Percentiles rank a stretch among this genome's conserved stretches.
phyloP scores from a whole-genome alignment of 2,329 filamentous ascomycete species.

The Ceratocystis huliohia region DNA sequence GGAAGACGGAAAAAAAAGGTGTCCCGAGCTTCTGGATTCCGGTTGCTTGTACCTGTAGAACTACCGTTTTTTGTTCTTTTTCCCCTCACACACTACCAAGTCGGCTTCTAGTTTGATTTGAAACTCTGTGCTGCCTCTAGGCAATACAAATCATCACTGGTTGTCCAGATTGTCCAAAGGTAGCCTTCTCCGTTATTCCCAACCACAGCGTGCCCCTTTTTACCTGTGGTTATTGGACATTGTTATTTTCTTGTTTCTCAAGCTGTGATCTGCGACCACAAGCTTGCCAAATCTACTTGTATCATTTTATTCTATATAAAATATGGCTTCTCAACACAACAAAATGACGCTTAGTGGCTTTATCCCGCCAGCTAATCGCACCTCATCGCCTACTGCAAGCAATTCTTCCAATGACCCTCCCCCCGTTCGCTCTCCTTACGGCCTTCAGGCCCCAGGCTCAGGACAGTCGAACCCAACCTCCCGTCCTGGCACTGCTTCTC shows the following conservation, averaged over 20 bases:
- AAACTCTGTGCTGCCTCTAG: background rate
- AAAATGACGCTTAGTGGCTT: constrained; percentile 65
- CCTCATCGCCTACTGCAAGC: constrained; percentile 65
- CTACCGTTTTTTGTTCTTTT: background rate
- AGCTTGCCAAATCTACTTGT: constrained; percentile 10
- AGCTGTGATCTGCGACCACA: constrained; percentile 15
- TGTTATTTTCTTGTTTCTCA: constrained; percentile 5
- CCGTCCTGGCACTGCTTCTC: constrained; percentile 85
- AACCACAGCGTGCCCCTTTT: background rate
- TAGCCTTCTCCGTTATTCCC: background rate
- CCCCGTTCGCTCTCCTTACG: constrained; percentile 59
- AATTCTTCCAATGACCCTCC: constrained; percentile 69
- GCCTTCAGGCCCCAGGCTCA: constrained; percentile 47
- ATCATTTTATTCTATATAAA: constrained; percentile 1
- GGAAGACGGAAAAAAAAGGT: background rate
- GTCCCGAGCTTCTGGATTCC: background rate
- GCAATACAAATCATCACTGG: background rate
- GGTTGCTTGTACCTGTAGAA: constrained; percentile 5
- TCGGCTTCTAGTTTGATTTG: background rate
- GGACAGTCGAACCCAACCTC: constrained; percentile 47
- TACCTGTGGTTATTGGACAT: background rate
- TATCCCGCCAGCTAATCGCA: constrained; percentile 55
- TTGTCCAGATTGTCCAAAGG: background rate
- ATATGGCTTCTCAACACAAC: constrained; percentile 16
- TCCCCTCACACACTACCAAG: constrained; percentile 1